Base-by-base conservation (phyloP, 1,139 yeast species). In the Kodamaea arcana region DNA sequence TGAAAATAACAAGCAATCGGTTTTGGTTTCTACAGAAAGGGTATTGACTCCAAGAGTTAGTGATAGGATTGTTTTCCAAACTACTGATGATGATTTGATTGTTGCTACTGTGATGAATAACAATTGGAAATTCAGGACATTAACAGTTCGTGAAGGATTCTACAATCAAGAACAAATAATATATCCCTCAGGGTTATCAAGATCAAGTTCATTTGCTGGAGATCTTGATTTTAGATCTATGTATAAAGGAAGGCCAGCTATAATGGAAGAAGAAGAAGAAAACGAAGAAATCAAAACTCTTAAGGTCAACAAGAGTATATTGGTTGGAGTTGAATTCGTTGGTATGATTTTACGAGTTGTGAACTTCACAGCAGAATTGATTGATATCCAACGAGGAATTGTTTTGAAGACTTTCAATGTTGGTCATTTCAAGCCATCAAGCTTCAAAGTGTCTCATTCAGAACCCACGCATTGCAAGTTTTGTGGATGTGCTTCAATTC, bases 391-490 rank as follows among this genome's bases (percentile, higher is more conserved):
- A 51, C 78, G 88, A 0, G 95, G 95, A 3, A 77, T 79, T n/a
- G 37, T 67, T 61, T 42, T 74, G 69, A 52, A 76, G 65, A 51
- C 71, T 56, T 52, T 78, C 71, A 56, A 68, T 29, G 72, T 86
- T 32, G 86, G 83, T 1, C 73, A 75, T 32, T 81, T 79, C 60
- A 78, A 77, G 47, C 75, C 77, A 2, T 72, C 72, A 2, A 56
- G 82, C 0, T 70, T 86, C 41, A 65, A 71, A 39, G 92, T 83
- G 0, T 78, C 86, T 40, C 95, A 86, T 53, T 81, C 83, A 32
- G 87, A 80, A 46, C 94, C 95, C 3, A 80, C 87, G 0, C 95
- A 87, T 60, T 87, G 96, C 58, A 72, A 83, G 39, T 87, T 87
- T 56, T 87, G 96, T 64, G 96, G 96, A 1, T 83, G 94, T 62